Evolutionary conservation across 306 rosid genomes (phyloP), one percentile per base, ranked within the genome.

Genomic region (Trichosanthes truncata): DNA sequence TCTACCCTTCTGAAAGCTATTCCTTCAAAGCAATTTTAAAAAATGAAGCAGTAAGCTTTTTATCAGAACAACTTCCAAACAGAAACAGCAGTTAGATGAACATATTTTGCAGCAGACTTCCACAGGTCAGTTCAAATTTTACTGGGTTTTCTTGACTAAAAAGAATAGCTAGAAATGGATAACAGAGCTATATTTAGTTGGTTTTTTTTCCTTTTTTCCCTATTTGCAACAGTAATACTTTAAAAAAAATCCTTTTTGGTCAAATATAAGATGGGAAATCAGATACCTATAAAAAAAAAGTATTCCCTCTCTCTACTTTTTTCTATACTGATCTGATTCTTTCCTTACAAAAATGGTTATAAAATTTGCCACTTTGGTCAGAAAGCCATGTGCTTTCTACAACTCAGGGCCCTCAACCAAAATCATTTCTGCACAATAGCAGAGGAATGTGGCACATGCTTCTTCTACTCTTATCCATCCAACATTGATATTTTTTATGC

Each of bases 401-500:
- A 43, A 45, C 61, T 49, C 20, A 23, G 40, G 57, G 77, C 77
- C 78, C 60, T 48, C 61, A 23, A 29, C 7, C 77, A 43, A 61
- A 52, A 53, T 53, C 26, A 38, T 52, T 67, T 67, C 31, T 69
- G 76, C 17, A 72, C 21, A 43, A 45, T 45, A 26, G 38, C 36
- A 72, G 77, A 46, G 40, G 77, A 72, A 72, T 46, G 77, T 72
- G 59, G 23, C 40, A 74, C 60, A 74, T 74, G 78, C 55, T 74
- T 74, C 17, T 74, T 74, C 41, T 20, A 49, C 60, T 29, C 40
- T 17, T 74, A 49, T 49, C 61, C 41, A 74, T 74, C 43, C 43
- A 48, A 29, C 59, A 73, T 46, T 73, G 23, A 73, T 73, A 13
- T 45, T 46, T 48, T 73, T 6, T 0, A 46, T 72, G 40, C 40